These are phyloP conservation scores for Trichocladium uniseriatum DNA, from an alignment of 495 filamentous ascomycete genomes.

Conservation along the genomic window DNA sequence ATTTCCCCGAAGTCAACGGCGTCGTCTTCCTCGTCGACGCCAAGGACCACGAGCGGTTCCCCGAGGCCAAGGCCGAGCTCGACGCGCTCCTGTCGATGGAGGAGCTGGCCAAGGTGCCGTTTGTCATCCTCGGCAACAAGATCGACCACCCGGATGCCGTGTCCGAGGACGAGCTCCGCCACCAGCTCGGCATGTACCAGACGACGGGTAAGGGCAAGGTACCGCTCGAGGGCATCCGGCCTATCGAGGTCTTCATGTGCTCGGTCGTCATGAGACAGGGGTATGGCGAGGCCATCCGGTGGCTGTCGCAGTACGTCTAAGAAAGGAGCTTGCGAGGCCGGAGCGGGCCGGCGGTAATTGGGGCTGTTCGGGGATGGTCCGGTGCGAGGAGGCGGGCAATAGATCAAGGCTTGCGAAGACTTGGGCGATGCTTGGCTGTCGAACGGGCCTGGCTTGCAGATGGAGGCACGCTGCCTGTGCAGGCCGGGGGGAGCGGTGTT, in stretches of 20 bases:
- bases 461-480: conserved; percentile 6
- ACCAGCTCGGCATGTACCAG: conserved; percentile 85
- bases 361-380: background rate
- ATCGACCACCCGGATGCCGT: conserved; percentile 96
- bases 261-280: conserved; percentile 96
- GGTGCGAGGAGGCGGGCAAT: conserved; percentile 1
- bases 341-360: background rate
- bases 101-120: conserved; percentile 85
- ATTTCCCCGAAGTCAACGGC: conserved; percentile 96
- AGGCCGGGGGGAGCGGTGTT: conserved; percentile 9
- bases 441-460: conserved; percentile 5
- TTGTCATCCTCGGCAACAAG: conserved; percentile 94
- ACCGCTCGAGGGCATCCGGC: conserved; percentile 84
- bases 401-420: background rate
- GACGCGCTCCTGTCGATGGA: conserved; percentile 92
- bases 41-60: conserved; percentile 87
- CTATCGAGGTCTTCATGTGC: conserved; percentile 99
- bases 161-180: conserved; percentile 85
- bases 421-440: background rate
- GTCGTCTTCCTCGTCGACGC: conserved; percentile 98
- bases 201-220: conserved; percentile 98
- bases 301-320: conserved; percentile 71
- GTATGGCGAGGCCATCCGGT: conserved; percentile 71
- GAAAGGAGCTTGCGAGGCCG: background rate
- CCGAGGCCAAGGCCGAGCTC: conserved; percentile 91